A percentile compares a stretch with the other conserved stretches of the same genome.
Evolutionary conservation across 2,329 filamentous ascomycete species (phyloP).

Genomic region (Scedosporium apiospermum): DNA sequence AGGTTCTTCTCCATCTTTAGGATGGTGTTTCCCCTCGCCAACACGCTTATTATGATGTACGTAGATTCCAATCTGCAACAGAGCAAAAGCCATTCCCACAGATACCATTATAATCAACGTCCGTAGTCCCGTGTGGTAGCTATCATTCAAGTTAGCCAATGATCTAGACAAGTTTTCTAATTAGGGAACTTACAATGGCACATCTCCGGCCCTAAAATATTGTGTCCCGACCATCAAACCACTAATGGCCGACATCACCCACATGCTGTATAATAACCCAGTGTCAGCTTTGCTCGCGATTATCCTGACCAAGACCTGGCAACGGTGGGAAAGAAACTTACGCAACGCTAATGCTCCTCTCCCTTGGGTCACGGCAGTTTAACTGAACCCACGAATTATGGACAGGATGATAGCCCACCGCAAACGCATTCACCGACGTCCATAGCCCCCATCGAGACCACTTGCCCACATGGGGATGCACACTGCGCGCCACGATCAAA

Average conservation of each 20-base stretch:
- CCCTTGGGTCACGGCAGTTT: conserved; percentile 35
- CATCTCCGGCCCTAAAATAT: conserved; percentile 33
- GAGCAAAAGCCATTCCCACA: conserved; percentile 27
- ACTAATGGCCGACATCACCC: conserved; percentile 40
- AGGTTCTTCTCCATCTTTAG: conserved; percentile 11
- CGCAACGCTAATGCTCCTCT: conserved; percentile 40
- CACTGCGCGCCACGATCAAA: conserved; percentile 27
- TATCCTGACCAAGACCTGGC: not conserved
- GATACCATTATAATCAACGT: conserved; percentile 35
- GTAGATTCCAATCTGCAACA: conserved; percentile 30
- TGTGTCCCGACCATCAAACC: conserved; percentile 42
- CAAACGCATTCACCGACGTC: conserved; percentile 40
- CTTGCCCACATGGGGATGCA: conserved; percentile 32
- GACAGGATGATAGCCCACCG: conserved; percentile 43
- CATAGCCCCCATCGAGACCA: conserved; percentile 41
- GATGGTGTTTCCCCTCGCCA: conserved; percentile 10
- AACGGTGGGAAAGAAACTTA: conserved; percentile 16
- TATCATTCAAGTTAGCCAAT: conserved; percentile 9
- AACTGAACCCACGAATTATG: conserved; percentile 44
- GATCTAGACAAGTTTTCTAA: not conserved
- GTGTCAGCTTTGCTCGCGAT: not conserved
- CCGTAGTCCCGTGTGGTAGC: conserved; percentile 31
- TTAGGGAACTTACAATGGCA: conserved; percentile 24
- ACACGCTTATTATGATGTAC: conserved; percentile 24
- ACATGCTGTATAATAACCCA: conserved; percentile 18